phyloP scores from a whole-genome alignment of 306 rosid species.

The Fragaria nilgerrensis region DNA sequence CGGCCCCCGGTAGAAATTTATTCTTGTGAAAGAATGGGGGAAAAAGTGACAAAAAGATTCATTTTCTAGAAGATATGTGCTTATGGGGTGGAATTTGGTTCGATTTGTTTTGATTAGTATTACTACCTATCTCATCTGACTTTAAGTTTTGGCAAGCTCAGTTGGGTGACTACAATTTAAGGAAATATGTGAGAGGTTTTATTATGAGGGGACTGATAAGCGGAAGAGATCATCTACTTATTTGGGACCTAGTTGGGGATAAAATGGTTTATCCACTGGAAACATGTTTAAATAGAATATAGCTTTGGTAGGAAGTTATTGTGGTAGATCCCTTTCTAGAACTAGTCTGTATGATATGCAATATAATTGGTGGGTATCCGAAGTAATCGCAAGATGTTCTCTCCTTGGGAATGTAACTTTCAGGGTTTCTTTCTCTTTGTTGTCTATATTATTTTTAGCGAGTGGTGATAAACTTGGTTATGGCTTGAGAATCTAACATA shows the following conservation, averaged over 20 bases:
- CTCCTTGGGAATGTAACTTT: not conserved
- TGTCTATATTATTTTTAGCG: not conserved
- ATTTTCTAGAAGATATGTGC: not conserved
- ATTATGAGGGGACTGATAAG: not conserved
- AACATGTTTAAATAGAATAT: not conserved
- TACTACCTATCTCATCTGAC: not conserved
- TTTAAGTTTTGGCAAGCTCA: not conserved
- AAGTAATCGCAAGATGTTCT: not conserved
- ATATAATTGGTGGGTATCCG: not conserved
- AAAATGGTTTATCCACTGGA: not conserved
- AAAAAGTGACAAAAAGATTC: not conserved
- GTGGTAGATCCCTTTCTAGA: not conserved
- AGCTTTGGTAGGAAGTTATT: not conserved
- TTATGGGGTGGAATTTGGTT: not conserved
- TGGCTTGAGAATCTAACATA: not conserved
- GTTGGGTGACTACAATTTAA: not conserved
- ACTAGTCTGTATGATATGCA: not conserved
- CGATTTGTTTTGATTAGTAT: not conserved
- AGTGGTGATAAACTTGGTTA: not conserved
- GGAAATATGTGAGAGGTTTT: not conserved
- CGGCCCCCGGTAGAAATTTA: not conserved
- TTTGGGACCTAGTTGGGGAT: not conserved
- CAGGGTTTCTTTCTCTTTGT: not conserved
- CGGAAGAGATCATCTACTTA: not conserved
- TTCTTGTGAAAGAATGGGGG: not conserved